Evolutionary conservation across 768 basidiomycete genomes (phyloP).

Genomic region (Xerocomellus intermedius): DNA sequence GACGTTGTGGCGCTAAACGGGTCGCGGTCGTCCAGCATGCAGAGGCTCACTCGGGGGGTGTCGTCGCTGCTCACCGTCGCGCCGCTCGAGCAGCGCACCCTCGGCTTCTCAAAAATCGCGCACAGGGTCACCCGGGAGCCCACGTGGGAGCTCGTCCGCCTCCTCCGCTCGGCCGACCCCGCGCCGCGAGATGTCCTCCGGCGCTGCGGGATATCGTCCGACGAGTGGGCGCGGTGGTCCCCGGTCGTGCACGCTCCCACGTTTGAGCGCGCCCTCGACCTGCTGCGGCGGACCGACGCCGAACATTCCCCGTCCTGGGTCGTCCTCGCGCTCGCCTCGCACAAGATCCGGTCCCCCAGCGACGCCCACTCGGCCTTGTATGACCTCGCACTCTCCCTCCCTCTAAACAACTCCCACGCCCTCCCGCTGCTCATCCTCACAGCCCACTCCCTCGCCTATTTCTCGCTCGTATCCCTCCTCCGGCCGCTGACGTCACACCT

Average conservation of each 20-base stretch:
- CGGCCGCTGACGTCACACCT: constrained; percentile 44
- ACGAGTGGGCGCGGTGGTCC: constrained; percentile 43
- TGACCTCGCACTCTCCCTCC: constrained; percentile 39
- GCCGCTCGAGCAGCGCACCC: constrained; percentile 20
- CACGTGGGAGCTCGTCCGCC: constrained; percentile 41
- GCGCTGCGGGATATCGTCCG: constrained; percentile 33
- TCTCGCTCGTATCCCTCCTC: constrained; percentile 47
- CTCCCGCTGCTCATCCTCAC: constrained; percentile 23
- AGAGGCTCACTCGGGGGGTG: constrained; percentile 11
- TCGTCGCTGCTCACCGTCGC: constrained; percentile 24
- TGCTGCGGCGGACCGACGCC: constrained; percentile 15
- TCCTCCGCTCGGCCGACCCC: constrained; percentile 24
- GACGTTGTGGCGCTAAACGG: constrained; percentile 34
- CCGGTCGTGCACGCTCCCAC: constrained; percentile 34
- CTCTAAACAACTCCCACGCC: neutral
- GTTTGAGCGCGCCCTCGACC: constrained; percentile 32
- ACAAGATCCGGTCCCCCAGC: constrained; percentile 43
- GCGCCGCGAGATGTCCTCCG: constrained; percentile 24
- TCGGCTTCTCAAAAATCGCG: constrained; percentile 34
- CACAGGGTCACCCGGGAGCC: constrained; percentile 38
- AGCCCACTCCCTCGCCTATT: constrained; percentile 48
- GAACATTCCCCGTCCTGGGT: constrained; percentile 50
- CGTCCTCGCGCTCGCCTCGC: constrained; percentile 46
- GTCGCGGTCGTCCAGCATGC: constrained; percentile 9
- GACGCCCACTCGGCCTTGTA: constrained; percentile 46